Percentiles rank a stretch among this genome's conserved stretches.
These are phyloP conservation scores for Simplicillium sp. DNA, from an alignment of 2,329 filamentous ascomycete genomes.

Conservation along the genomic window DNA sequence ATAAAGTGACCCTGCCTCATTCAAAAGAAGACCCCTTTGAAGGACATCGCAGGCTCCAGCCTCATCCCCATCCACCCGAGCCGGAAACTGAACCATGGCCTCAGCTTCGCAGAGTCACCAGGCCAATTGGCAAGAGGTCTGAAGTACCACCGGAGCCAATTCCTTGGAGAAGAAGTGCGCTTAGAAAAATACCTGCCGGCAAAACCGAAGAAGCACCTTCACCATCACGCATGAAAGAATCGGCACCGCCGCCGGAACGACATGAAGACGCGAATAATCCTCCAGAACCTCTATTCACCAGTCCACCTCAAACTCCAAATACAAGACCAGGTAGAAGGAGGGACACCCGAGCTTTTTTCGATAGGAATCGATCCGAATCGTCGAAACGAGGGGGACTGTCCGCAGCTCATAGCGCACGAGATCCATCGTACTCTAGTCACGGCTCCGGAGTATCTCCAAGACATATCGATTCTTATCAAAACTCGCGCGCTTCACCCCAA, in stretches of 20 bases:
- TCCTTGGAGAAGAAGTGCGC: slow-evolving; percentile 2
- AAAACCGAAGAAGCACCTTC: too few relatives aligned
- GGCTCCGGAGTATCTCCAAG: too few relatives aligned
- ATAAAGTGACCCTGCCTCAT: too few relatives aligned
- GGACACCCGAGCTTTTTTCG: slow-evolving; percentile 2
- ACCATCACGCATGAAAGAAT: too few relatives aligned
- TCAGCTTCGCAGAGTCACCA: slow-evolving; percentile 4
- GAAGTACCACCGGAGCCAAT: neutral
- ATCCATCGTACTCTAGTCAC: neutral
- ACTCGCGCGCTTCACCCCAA: neutral
- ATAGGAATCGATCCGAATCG: slow-evolving; percentile 6
- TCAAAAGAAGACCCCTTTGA: slow-evolving; percentile 1
- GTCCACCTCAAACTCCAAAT: neutral
- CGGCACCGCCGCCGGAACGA: too few relatives aligned
- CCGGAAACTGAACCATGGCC: slow-evolving; percentile 4
- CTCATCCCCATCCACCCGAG: slow-evolving; percentile 3
- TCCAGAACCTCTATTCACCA: neutral
- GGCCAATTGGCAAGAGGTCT: neutral
- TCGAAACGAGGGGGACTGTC: slow-evolving; percentile 2
- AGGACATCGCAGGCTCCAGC: slow-evolving; percentile 2
- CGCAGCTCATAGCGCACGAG: neutral
- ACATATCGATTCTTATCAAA: neutral
- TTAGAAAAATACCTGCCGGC: slow-evolving; percentile 2
- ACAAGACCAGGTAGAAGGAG: neutral
- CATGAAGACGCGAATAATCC: neutral